phyloP scores from a whole-genome alignment of 768 basidiomycete species.

The Phaeolepiota aurea region DNA sequence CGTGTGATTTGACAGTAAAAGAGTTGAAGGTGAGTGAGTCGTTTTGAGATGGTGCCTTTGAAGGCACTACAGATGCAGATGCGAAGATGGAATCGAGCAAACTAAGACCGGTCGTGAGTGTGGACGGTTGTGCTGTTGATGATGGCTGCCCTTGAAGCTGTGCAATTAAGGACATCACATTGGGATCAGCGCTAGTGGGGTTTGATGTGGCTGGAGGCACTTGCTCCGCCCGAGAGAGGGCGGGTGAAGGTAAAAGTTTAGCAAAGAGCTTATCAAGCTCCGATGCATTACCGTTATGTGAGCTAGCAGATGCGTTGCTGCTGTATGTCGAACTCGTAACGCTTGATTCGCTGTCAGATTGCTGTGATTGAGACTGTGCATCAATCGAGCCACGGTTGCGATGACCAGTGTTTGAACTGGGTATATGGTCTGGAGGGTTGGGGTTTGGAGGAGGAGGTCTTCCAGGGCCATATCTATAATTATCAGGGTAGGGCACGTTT shows the following conservation, averaged over 20 bases:
- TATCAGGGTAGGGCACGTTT: constrained; percentile 63
- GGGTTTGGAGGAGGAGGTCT: constrained; percentile 50
- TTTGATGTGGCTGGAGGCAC: constrained; percentile 24
- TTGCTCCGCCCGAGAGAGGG: constrained; percentile 12
- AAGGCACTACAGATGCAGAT: constrained; percentile 35
- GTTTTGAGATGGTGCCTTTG: constrained; percentile 10
- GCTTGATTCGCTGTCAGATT: constrained; percentile 15
- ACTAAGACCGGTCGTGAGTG: constrained; percentile 39
- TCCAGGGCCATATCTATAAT: constrained; percentile 62
- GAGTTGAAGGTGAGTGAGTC: background rate
- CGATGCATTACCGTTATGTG: background rate
- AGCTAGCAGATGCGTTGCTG: background rate
- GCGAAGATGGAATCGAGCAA: constrained; percentile 70
- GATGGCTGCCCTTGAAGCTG: constrained; percentile 17
- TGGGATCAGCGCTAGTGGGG: constrained; percentile 16
- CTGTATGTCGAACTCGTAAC: background rate
- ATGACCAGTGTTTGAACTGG: background rate
- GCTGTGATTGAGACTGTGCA: background rate
- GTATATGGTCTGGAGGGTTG: constrained; percentile 17
- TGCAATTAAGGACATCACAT: constrained; percentile 39
- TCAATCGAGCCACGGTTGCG: too few species aligned
- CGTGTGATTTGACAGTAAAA: constrained; percentile 4
- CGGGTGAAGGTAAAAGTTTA: constrained; percentile 24
- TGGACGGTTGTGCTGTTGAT: constrained; percentile 14
- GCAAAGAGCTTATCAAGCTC: constrained; percentile 42